phyloP scores from a whole-genome alignment of 306 rosid genomes.

The Sechiopsis laciniata region DNA sequence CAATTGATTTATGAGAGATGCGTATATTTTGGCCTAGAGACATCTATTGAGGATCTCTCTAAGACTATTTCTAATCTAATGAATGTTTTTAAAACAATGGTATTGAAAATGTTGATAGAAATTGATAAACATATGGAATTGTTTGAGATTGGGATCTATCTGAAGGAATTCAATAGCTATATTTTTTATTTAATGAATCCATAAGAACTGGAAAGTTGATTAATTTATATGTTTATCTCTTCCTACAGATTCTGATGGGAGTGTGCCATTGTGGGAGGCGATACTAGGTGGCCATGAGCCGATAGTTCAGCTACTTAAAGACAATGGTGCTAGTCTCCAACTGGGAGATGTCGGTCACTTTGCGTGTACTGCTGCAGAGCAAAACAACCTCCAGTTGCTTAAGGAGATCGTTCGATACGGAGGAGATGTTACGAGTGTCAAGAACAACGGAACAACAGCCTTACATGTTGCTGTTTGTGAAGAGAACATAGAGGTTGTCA shows the following conservation, averaged over 20 bases:
- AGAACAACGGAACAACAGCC: slow-evolving; percentile 49
- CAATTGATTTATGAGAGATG: too few relatives aligned
- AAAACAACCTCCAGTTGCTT: slow-evolving; percentile 48
- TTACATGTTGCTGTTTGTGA: slow-evolving; percentile 76
- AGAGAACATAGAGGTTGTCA: slow-evolving; percentile 51
- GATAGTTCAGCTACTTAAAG: slow-evolving; percentile 41
- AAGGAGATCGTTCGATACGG: slow-evolving; percentile 46
- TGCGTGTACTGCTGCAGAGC: slow-evolving; percentile 62
- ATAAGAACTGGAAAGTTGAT: not conserved
- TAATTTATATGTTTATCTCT: not conserved
- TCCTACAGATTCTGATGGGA: slow-evolving; percentile 61
- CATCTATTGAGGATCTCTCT: too few relatives aligned
- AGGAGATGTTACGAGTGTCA: slow-evolving; percentile 52
- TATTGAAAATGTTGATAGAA: not conserved
- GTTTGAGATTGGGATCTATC: too few relatives aligned
- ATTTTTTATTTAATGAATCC: not conserved
- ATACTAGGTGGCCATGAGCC: slow-evolving; percentile 51
- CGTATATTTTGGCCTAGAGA: too few relatives aligned
- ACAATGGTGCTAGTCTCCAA: slow-evolving; percentile 56
- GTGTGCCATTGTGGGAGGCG: slow-evolving; percentile 82
- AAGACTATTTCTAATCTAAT: not conserved
- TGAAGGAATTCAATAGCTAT: not conserved
- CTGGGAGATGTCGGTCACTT: slow-evolving; percentile 55
- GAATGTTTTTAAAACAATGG: not conserved
- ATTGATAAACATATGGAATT: not conserved